Evolutionary conservation across 2,329 filamentous ascomycete genomes (phyloP), one percentile per base, ranked within the genome.

Genomic region (Colletotrichum liaoningense): DNA sequence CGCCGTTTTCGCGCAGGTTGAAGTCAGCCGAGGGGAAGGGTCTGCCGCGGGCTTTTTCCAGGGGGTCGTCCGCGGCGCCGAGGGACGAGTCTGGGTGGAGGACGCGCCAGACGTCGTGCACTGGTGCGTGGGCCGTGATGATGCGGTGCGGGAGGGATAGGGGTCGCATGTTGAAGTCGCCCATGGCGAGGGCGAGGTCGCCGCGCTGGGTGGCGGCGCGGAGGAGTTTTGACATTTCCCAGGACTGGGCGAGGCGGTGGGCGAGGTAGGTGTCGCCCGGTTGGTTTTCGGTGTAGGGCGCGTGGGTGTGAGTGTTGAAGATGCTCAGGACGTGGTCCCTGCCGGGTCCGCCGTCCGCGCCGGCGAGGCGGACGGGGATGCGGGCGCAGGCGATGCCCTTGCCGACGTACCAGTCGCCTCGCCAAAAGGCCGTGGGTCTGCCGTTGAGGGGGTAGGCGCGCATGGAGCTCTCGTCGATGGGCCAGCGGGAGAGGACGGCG

Each of bases 151-250:
- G 93, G 74, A 98, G 90, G 30, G 94, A 97, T 54, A 93, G 84
- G 0, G 97, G 97, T n/a, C 95, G 86, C 93, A 98, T 97, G 84
- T 98, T 98, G 86, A 98, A 98, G 85, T 98, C 97, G 30, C 97
- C 97, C 67, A 98, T 86, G 6, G 92, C 95, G 56, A 98, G 86
- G 64, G 95, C 95, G 35, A 98, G 87, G 80, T 96, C 94, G 7
- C 95, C 95, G 16, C 93, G 88, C 77, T 95, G 93, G 1, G 92
- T 89, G 57, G 96, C 95, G 71, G 90, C 93, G 62, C 94, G 92
- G 85, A 98, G 93, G 57, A 98, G 88, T 82, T 97, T 98, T 66
- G 95, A 90, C 71, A 98, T 94, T 81, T 98, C 94, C 97, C 97
- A 99, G 63, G 95, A 93, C 84, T 99, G 96, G 4, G 96, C 93